phyloP scores from a whole-genome alignment of 2,329 filamentous ascomycete genomes.

The Xylariaceae sp. region DNA sequence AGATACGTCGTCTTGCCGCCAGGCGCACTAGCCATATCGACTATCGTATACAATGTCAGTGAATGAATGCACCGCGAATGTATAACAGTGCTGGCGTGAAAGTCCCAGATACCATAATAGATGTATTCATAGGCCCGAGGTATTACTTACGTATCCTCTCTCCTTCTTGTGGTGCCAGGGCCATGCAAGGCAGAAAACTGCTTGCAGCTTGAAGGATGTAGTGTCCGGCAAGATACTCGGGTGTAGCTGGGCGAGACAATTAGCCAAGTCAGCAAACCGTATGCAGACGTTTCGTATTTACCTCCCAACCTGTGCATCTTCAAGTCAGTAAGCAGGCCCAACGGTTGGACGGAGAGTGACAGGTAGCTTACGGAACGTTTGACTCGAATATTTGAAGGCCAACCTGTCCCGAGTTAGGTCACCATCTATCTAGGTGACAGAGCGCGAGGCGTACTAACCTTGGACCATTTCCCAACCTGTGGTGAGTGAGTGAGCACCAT shows the following conservation, averaged over 20 bases:
- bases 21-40: constrained; percentile 92
- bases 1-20: constrained; percentile 96
- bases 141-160: constrained; percentile 59
- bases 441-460: too few relatives aligned
- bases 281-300: not conserved
- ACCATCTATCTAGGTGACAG: too few relatives aligned
- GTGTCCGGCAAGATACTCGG: constrained; percentile 93
- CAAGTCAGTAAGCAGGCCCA: not conserved
- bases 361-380: constrained; percentile 34
- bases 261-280: not conserved
- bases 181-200: constrained; percentile 97
- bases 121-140: not conserved
- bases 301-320: constrained; percentile 7
- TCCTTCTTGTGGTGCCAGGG: constrained; percentile 85
- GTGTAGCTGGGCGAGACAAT: constrained; percentile 71
- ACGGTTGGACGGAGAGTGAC: not conserved
- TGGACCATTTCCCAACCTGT: constrained; percentile 86
- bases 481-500: too few relatives aligned
- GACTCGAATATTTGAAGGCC: constrained; percentile 95
- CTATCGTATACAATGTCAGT: constrained; percentile 2
- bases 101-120: too few relatives aligned
- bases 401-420: too few relatives aligned
- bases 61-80: too few relatives aligned
- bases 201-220: constrained; percentile 97
- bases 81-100: too few relatives aligned